Evolutionary conservation across 179 eudicot species (phyloP).

Genomic region (Beta lomatogona): DNA sequence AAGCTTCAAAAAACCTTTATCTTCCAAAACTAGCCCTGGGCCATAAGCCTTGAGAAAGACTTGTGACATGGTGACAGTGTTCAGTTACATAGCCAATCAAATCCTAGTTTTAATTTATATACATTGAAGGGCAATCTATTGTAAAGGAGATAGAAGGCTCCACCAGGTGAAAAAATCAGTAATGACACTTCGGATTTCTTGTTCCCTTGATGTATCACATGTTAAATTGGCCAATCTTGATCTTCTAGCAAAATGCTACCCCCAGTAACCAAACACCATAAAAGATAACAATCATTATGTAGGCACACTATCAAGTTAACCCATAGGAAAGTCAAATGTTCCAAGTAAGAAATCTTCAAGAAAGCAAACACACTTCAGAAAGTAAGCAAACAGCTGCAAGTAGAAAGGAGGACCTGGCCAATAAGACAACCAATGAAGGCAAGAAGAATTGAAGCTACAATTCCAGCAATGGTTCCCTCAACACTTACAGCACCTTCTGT

Average conservation of each 20-base stretch:
- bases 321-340: not conserved
- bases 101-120: not conserved
- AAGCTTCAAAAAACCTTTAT: not conserved
- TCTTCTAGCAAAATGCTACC: not conserved
- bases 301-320: not conserved
- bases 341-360: not conserved
- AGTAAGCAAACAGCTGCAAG: not conserved
- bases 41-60: not conserved
- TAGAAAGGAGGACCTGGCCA: conserved; percentile 56
- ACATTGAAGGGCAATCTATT: not conserved
- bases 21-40: not conserved
- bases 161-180: not conserved
- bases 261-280: not conserved
- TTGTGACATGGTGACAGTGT: not conserved
- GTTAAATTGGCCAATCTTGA: not conserved
- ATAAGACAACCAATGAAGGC: conserved; percentile 60
- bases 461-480: conserved; percentile 92
- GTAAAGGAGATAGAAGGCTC: not conserved
- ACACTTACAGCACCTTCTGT: conserved; percentile 97
- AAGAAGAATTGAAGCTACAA: conserved; percentile 78
- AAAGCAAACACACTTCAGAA: not conserved
- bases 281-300: not conserved
- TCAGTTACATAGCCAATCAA: not conserved
- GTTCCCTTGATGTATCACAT: not conserved
- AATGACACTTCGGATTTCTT: not conserved